Evolutionary conservation across 169 alveolate species (phyloP), one percentile per base, ranked within the genome.

Genomic region (Plasmodium relictum): DNA sequence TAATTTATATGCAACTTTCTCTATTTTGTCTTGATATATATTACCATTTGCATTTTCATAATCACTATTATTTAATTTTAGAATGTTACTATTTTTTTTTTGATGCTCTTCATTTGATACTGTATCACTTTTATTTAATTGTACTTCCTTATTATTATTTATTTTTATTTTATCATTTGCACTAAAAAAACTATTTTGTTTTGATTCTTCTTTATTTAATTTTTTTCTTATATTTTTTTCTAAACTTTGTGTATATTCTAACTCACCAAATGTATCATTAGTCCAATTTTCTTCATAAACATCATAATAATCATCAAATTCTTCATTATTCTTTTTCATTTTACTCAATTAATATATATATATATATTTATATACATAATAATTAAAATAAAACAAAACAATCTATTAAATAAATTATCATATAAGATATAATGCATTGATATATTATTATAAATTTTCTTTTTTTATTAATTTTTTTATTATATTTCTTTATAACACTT

Each of bases 291-390:
- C 89, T 45, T 78, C 76, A 52, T 66, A 58, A n/a, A 52, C 76
- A 22, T 78, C 89, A 69, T 78, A 78, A 65, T 78, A 78, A 73
- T 78, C 89, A 56, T 78, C 89, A 22, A 66, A 78, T 42, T 63
- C 78, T 3, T 63, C 89, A 6, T 52, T 78, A 41, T 48, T 48
- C 26, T 63, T 78, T 78, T 58, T 39, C 89, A 78, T 78, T 62
- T 24, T 76, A n/a, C 39, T 45, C 14, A 3, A 44, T 48, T 22
- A 26, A 3, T 20, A 9, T 37, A 52, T 42, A 58, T 52, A 61
- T 31, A 31, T 31, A 31, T 31, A 31, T 31, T 2, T 31, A 31
- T 3, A 31, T 2, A 31, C 1, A 31, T 31, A 31, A 31, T 31
- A 31, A 31, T 2, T 31, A 31, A 31, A 31, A 31, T 31, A 31